Evolutionary conservation across 345 rosid species (phyloP), one percentile per base, ranked within the genome.

Genomic region (Rhizophora mangle): DNA sequence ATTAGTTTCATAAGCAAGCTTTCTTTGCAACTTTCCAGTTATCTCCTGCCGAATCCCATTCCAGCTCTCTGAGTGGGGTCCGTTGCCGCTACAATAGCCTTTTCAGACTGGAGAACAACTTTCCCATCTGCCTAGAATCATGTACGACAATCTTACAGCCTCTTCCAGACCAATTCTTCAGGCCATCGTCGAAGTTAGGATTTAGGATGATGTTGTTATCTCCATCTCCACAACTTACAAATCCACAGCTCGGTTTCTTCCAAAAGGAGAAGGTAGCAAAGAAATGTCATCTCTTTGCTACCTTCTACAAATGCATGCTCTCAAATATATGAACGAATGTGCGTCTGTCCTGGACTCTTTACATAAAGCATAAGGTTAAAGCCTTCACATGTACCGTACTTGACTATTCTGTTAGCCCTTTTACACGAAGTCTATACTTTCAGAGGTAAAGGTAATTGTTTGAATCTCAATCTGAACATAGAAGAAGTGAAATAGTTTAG

Each of bases 1-100:
- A 65, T 83, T 74, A 19, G 80, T 86, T 55, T 85, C 89, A 69
- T 91, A 94, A 56, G 87, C 93, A 54, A 86, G 79, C 80, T 95
- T 90, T 62, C 92, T 80, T 72, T 84, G 88, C 61, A 84, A 87
- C 79, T 85, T 88, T 66, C 82, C 88, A 1, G 92, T 95, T 63
- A 95, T 83, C 60, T 92, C 97, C 78, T 95, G 96, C 78, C 90
- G 89, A 63, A 95, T 89, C 22, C 97, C 97, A 5, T 93, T 92
- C 97, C 97, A 95, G 67, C 67, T 83, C 24, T 24, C 79, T 88
- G 96, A 2, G 88, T 87, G 62, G 97, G 91, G 31, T 69, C 96
- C 20, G 92, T 82, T 39, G 99, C 88, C 56, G 89, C 53, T 43
- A 89, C 99, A 67, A 89, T 89, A 76, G 73, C 80, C 39, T 85